Evolutionary conservation across 345 rosid genomes (phyloP).

Genomic region (Geranium rotundifolium): DNA sequence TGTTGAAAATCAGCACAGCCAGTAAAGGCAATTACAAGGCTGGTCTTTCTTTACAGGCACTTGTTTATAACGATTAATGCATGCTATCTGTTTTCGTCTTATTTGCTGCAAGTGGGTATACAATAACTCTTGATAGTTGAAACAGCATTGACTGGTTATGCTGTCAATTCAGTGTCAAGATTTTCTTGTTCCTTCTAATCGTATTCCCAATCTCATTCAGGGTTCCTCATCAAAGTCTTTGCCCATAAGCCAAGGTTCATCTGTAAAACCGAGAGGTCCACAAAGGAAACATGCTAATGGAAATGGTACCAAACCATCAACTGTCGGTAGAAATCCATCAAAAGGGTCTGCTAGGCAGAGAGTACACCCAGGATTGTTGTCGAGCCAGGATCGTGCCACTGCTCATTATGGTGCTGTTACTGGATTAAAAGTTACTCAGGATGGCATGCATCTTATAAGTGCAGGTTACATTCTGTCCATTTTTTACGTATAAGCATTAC

Average conservation of each 20-base stretch:
- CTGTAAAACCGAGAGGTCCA: constrained; percentile 24
- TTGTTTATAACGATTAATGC: too few relatives aligned
- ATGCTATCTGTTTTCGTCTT: too few relatives aligned
- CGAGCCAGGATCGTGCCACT: constrained; percentile 72
- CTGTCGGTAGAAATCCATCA: constrained; percentile 32
- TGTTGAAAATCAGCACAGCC: too few relatives aligned
- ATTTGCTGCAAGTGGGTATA: too few relatives aligned
- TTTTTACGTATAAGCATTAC: not conserved
- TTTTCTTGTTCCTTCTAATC: not conserved
- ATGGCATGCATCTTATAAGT: constrained; percentile 93
- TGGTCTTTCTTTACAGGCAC: too few relatives aligned
- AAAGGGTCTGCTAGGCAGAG: constrained; percentile 54
- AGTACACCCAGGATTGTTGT: constrained; percentile 79
- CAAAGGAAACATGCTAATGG: constrained; percentile 42
- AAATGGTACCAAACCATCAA: constrained; percentile 45
- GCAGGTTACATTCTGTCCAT: constrained; percentile 43
- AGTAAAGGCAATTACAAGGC: too few relatives aligned
- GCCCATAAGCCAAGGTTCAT: constrained; percentile 25
- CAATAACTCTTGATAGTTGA: too few relatives aligned
- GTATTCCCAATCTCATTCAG: constrained; percentile 18
- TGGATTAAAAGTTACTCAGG: constrained; percentile 66
- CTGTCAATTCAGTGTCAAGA: too few relatives aligned
- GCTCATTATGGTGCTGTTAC: constrained; percentile 95
- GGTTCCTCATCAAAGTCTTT: constrained; percentile 33
- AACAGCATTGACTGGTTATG: too few relatives aligned